These are phyloP conservation scores for Arabidopsis hybrid DNA, from an alignment of 441 rosid species.

Conservation along the genomic window DNA sequence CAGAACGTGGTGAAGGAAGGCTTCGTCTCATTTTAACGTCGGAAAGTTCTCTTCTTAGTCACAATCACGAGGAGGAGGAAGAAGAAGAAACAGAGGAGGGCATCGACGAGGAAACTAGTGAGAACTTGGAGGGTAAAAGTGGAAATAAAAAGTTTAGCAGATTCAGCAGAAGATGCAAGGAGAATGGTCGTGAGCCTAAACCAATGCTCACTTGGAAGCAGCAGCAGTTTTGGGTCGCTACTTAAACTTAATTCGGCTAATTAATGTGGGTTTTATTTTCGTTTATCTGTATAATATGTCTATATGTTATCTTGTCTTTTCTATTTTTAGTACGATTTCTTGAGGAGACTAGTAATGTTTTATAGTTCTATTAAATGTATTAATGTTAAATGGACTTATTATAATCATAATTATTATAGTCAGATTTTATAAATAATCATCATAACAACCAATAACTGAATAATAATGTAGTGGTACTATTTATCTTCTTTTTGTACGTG, in stretches of 20 bases:
- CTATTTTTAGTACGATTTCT: constrained; percentile 24
- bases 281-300: neutral
- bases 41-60: constrained; percentile 17
- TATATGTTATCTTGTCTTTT: neutral
- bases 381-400: constrained; percentile 13
- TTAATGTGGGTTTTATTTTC: neutral
- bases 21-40: constrained; percentile 53
- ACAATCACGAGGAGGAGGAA: constrained; percentile 12
- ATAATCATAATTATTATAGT: neutral
- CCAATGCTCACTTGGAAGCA: constrained; percentile 51
- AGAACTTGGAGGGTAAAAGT: constrained; percentile 47
- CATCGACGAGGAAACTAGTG: constrained; percentile 43
- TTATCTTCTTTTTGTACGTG: constrained; percentile 1
- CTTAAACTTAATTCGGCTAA: constrained; percentile 40
- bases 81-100: constrained; percentile 46
- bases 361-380: constrained; percentile 8
- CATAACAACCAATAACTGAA: neutral
- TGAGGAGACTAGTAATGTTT: constrained; percentile 6
- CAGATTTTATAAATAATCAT: neutral
- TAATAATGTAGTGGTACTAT: neutral
- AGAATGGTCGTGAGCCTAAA: constrained; percentile 48
- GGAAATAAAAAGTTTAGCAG: constrained; percentile 50
- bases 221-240: constrained; percentile 57
- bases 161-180: constrained; percentile 60
- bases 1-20: constrained; percentile 65